Percentiles rank a stretch among this genome's conserved stretches.
phyloP scores from a whole-genome alignment of 352 stramenopile genomes.

The Phytopythium sindhum region DNA sequence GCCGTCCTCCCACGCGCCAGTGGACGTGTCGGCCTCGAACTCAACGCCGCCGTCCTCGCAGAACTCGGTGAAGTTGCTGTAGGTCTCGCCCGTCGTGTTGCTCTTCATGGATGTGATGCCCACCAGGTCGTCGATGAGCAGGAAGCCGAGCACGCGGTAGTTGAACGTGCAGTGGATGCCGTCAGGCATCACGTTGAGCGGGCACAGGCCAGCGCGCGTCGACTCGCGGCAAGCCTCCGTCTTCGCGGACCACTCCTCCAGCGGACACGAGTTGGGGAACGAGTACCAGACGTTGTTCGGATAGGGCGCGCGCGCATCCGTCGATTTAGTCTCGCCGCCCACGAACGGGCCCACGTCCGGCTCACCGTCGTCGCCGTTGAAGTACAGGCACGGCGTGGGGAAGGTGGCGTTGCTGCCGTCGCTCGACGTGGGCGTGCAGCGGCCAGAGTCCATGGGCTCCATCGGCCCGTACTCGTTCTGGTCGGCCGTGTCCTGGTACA shows the following conservation, averaged over 20 bases:
- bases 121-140: constrained; percentile 50
- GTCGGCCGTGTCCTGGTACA: constrained; percentile 51
- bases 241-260: constrained; percentile 23
- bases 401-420: constrained; percentile 28
- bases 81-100: constrained; percentile 19
- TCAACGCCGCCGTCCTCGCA: constrained; percentile 40
- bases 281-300: constrained; percentile 62
- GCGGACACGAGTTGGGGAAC: constrained; percentile 63
- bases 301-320: constrained; percentile 40
- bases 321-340: constrained; percentile 33
- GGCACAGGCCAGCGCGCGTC: constrained; percentile 34
- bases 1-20: constrained; percentile 22
- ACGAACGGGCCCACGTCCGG: constrained; percentile 68
- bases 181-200: constrained; percentile 31
- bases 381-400: constrained; percentile 52
- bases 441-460: constrained; percentile 60
- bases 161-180: constrained; percentile 37
- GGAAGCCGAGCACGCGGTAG: constrained; percentile 42
- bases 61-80: constrained; percentile 42
- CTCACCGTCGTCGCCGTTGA: constrained; percentile 58
- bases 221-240: constrained; percentile 18
- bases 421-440: constrained; percentile 40
- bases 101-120: constrained; percentile 45
- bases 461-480: constrained; percentile 67
- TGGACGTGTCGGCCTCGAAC: constrained; percentile 30